Evolutionary conservation across 371 early-diverging fungal genomes (phyloP).

Genomic region (Rhizopus microsporus): DNA sequence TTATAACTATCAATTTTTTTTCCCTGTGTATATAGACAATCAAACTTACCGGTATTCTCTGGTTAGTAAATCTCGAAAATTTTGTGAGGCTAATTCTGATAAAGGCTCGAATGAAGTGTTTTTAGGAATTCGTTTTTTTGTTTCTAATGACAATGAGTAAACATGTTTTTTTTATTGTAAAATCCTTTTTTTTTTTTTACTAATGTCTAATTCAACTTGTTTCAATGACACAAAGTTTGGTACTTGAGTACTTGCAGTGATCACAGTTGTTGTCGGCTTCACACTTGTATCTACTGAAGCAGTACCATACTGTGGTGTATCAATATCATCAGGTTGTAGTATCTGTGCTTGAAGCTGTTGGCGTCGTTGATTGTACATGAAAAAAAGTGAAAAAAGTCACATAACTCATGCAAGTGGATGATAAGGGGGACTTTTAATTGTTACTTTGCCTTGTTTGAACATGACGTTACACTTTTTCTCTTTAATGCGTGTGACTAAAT

Average conservation of each 20-base stretch:
- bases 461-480: not conserved
- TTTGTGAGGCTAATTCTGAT: not conserved
- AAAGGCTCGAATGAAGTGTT: not conserved
- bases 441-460: not conserved
- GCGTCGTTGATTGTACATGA: not conserved
- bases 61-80: constrained; percentile 2
- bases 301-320: not conserved
- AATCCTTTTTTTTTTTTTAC: not conserved
- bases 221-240: not conserved
- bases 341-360: not conserved
- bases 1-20: not conserved
- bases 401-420: not conserved
- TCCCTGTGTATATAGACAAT: not conserved
- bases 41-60: not conserved
- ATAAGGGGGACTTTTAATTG: not conserved
- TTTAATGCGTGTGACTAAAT: constrained; percentile 2
- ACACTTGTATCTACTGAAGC: not conserved
- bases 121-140: not conserved
- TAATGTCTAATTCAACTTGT: not conserved
- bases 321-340: not conserved
- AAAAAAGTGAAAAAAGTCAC: not conserved
- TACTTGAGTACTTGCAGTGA: no score
- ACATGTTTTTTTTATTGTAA: not conserved
- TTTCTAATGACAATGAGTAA: not conserved
- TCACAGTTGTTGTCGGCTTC: not conserved